A percentile compares a stretch with the other conserved stretches of the same genome.
phyloP scores from a whole-genome alignment of 1,139 yeast species.

The Suhomyces kunorum region DNA sequence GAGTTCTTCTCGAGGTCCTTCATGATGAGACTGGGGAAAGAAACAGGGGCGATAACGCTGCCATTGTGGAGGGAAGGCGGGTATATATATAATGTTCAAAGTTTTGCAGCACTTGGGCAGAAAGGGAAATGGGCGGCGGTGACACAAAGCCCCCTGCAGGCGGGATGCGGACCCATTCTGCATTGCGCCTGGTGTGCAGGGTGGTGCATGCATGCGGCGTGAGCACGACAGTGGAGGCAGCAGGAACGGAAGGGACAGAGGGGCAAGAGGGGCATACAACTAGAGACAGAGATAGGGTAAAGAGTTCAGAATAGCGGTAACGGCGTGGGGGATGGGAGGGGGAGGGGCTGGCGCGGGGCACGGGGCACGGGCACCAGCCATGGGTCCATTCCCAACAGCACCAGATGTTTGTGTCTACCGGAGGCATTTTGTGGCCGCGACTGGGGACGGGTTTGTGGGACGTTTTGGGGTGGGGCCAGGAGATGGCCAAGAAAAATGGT shows the following conservation, averaged over 20 bases:
- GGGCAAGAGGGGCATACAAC: too few relatives aligned
- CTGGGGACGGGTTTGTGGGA: too few relatives aligned
- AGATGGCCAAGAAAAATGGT: slow-evolving; percentile 6
- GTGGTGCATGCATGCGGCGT: neutral
- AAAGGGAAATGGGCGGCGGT: neutral
- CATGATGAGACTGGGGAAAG: slow-evolving; percentile 2
- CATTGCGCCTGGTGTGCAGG: neutral
- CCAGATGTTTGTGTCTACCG: too few relatives aligned
- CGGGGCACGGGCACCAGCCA: too few relatives aligned
- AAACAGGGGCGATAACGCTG: neutral
- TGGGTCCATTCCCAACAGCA: too few relatives aligned
- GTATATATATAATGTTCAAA: slow-evolving; percentile 5
- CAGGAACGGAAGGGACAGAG: too few relatives aligned
- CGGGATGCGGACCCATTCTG: neutral
- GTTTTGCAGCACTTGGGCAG: slow-evolving; percentile 2
- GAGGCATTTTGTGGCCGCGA: too few relatives aligned
- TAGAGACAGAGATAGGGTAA: too few relatives aligned
- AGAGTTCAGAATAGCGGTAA: too few relatives aligned
- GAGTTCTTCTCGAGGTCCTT: slow-evolving; percentile 26
- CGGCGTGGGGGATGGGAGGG: too few relatives aligned
- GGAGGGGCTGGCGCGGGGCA: too few relatives aligned
- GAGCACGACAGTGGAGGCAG: too few relatives aligned
- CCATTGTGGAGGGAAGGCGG: neutral
- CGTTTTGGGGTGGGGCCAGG: slow-evolving; percentile 3
- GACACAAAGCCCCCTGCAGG: slow-evolving; percentile 4